A percentile compares a stretch with the other conserved stretches of the same genome.
Conservation (phyloP, 257 asterid genomes). For the Ligustrum vulgare region DNA sequence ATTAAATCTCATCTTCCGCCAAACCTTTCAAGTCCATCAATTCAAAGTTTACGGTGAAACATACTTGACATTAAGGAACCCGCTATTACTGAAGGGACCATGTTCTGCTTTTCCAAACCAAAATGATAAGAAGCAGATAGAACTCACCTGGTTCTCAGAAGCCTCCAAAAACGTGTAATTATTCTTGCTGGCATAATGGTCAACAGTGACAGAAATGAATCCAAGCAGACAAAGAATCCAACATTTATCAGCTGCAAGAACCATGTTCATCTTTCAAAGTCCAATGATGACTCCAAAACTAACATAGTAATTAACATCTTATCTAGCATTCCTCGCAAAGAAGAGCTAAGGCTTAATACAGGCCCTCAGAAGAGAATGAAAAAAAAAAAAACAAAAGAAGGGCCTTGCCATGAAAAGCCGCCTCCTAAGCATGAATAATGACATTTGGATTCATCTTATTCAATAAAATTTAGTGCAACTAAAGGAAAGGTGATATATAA, state of each 20-base stretch:
- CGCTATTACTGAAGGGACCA: neutral
- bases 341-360: neutral
- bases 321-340: neutral
- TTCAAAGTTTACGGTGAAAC: neutral
- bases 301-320: conserved; percentile 1
- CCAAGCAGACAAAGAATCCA: conserved; percentile 90
- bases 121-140: conserved; percentile 27
- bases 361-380: neutral
- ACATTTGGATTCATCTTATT: neutral
- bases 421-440: neutral
- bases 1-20: neutral
- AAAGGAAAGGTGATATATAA: conserved; percentile 5
- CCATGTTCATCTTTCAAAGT: neutral
- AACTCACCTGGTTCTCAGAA: conserved; percentile 75
- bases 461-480: neutral
- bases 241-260: conserved; percentile 83
- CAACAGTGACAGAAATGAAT: conserved; percentile 85
- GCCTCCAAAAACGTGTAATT: conserved; percentile 55
- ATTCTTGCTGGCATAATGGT: conserved; percentile 96
- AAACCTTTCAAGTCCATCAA: neutral
- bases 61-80: neutral
- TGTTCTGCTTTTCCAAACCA: neutral
- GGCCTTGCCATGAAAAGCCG: neutral
- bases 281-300: conserved; percentile 17
- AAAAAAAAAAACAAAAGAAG: neutral